Evolutionary conservation across 2,329 filamentous ascomycete genomes (phyloP).

Genomic region (Pyricularia grisea): DNA sequence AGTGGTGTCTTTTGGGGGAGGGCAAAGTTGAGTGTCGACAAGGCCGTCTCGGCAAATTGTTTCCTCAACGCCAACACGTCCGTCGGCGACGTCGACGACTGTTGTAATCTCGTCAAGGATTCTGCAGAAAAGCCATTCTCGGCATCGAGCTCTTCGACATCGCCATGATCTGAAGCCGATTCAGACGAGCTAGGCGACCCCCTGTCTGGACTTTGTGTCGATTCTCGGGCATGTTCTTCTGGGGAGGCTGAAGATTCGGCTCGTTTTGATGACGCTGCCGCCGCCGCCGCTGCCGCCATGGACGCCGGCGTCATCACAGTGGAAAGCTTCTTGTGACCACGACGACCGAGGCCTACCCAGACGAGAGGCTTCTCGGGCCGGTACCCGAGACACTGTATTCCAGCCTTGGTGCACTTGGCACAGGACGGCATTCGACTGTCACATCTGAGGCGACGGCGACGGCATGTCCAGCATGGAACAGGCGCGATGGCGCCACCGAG

Average conservation of each 20-base stretch:
- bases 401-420: constrained; percentile 7
- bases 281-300: background rate
- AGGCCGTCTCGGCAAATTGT: background rate
- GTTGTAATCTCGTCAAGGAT: background rate
- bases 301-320: constrained; percentile 4
- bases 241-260: background rate
- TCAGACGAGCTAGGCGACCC: background rate
- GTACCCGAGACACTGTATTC: constrained; percentile 7
- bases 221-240: background rate
- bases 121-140: background rate
- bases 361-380: constrained; percentile 7
- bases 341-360: constrained; percentile 7
- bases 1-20: background rate
- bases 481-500: background rate
- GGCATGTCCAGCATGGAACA: constrained; percentile 9
- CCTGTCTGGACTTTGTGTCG: background rate
- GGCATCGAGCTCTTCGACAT: background rate
- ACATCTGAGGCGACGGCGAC: constrained; percentile 8
- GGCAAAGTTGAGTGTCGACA: background rate
- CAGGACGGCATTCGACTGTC: constrained; percentile 8
- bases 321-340: constrained; percentile 6
- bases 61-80: background rate
- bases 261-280: background rate
- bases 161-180: background rate
- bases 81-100: background rate